Conservation (phyloP, 1,284 basidiomycete genomes). For the Leccinum idahoense region DNA sequence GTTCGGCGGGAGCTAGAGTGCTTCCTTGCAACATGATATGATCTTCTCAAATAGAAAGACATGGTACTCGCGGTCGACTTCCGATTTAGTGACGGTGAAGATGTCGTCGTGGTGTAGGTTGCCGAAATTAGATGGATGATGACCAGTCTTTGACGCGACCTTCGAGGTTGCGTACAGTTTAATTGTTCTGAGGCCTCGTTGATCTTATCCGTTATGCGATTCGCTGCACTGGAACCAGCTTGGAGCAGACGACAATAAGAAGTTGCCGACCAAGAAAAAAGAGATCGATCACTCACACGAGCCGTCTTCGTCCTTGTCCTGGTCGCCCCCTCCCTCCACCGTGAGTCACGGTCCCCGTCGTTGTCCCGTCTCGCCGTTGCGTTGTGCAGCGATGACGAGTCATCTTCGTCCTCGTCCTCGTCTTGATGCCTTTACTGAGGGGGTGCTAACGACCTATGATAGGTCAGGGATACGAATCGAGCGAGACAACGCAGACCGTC, state of each 20-base stretch:
- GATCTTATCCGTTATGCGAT: no score
- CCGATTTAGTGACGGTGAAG: slow-evolving; percentile 94
- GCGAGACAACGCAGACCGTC: slow-evolving; percentile 19
- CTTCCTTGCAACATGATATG: no score
- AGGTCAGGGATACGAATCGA: slow-evolving; percentile 1
- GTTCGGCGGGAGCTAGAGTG: slow-evolving; percentile 41
- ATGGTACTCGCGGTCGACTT: slow-evolving; percentile 96
- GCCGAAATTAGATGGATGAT: slow-evolving; percentile 92
- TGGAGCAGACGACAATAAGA: slow-evolving; percentile 39
- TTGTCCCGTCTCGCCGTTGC: no score
- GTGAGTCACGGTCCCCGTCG: no score
- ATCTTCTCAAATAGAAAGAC: slow-evolving; percentile 25
- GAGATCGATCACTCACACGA: slow-evolving; percentile 45
- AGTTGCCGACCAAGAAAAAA: neutral
- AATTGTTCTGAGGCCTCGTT: no score
- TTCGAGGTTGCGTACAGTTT: no score
- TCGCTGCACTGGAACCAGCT: slow-evolving; percentile 49
- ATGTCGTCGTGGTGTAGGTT: slow-evolving; percentile 90
- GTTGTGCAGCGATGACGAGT: no score
- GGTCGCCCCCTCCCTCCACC: no score
- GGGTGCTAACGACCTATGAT: slow-evolving; percentile 78
- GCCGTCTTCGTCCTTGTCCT: no score
- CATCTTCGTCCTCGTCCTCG: no score
- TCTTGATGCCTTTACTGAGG: slow-evolving; percentile 68
- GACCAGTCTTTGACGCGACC: slow-evolving; percentile 95